These are phyloP conservation scores for Anthracocystis walkeri DNA, from an alignment of 1,284 basidiomycete species.

Conservation along the genomic window DNA sequence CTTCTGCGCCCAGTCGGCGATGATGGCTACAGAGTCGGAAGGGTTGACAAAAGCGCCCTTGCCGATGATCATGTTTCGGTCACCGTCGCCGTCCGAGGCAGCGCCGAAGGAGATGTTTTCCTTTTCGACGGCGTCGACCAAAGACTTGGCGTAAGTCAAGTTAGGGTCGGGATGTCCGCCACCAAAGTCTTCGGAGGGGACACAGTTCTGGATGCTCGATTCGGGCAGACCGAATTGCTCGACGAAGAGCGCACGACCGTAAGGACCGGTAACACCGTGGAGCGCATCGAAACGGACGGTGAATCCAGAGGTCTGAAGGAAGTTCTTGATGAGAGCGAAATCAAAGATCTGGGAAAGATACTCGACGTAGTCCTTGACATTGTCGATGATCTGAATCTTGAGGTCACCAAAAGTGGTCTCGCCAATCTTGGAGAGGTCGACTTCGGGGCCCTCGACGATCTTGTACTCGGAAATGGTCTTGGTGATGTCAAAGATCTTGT, in stretches of 20 bases:
- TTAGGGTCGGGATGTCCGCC: conserved; percentile 98
- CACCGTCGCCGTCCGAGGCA: conserved; percentile 96
- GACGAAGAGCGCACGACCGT: conserved; percentile 89
- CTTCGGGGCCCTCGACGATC: conserved; percentile 81
- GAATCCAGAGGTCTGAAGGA: conserved; percentile 79
- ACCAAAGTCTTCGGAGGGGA: conserved; percentile 92
- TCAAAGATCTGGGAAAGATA: conserved; percentile 92
- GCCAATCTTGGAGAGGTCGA: conserved; percentile 87
- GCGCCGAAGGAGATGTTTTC: conserved; percentile 92
- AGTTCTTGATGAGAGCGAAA: conserved; percentile 89
- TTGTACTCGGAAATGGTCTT: conserved; percentile 89
- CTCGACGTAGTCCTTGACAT: conserved; percentile 87
- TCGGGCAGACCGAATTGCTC: conserved; percentile 83
- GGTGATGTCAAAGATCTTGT: conserved; percentile 91
- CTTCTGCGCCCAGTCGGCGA: conserved; percentile 93
- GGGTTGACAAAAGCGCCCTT: conserved; percentile 97
- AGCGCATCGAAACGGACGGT: conserved; percentile 95
- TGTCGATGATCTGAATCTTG: conserved; percentile 91
- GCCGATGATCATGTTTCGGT: conserved; percentile 99
- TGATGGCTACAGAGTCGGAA: conserved; percentile 96
- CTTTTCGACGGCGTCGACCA: conserved; percentile 91
- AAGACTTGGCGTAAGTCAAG: conserved; percentile 93
- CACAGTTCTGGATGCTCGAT: conserved; percentile 88
- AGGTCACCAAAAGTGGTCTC: conserved; percentile 77
- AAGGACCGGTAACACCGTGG: conserved; percentile 96